Conservation (phyloP, 2,329 filamentous ascomycete species). For the Neoarthrinium moseri region DNA sequence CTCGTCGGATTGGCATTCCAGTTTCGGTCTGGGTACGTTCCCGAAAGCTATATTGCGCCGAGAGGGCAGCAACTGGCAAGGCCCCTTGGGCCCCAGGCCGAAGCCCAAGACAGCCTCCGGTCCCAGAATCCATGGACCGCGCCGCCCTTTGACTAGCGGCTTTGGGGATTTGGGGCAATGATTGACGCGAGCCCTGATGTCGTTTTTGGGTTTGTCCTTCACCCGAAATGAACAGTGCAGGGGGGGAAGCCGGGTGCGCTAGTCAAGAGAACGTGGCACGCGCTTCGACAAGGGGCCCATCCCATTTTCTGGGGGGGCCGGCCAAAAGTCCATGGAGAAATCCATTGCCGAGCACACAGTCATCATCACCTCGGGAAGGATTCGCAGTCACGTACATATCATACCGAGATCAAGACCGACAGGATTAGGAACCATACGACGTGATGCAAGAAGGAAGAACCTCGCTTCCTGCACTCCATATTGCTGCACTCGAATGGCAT, state of each 20-base stretch:
- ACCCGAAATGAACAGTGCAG: not conserved
- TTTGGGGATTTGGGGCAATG: not conserved
- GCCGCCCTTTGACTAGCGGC: too few relatives aligned
- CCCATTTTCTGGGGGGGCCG: not conserved
- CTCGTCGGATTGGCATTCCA: not conserved
- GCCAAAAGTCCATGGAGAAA: not conserved
- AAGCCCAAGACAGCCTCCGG: too few relatives aligned
- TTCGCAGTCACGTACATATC: too few relatives aligned
- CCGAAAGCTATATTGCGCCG: not conserved
- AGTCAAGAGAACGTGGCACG: not conserved
- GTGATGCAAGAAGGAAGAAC: not conserved
- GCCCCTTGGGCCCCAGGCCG: too few relatives aligned
- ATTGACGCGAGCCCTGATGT: constrained; percentile 2
- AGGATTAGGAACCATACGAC: not conserved
- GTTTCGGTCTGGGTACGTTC: not conserved
- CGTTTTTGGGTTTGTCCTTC: constrained; percentile 2
- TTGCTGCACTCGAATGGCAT: not conserved
- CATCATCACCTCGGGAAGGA: not conserved
- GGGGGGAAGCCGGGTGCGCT: not conserved
- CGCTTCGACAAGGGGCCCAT: not conserved
- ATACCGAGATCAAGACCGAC: not conserved
- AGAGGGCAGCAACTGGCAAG: not conserved
- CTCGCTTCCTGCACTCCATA: not conserved
- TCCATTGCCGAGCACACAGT: not conserved
- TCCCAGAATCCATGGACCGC: not conserved